A percentile compares a stretch with the other conserved stretches of the same genome.
These are phyloP conservation scores for Colletotrichum tanaceti DNA, from an alignment of 2,329 filamentous ascomycete species.

Conservation along the genomic window DNA sequence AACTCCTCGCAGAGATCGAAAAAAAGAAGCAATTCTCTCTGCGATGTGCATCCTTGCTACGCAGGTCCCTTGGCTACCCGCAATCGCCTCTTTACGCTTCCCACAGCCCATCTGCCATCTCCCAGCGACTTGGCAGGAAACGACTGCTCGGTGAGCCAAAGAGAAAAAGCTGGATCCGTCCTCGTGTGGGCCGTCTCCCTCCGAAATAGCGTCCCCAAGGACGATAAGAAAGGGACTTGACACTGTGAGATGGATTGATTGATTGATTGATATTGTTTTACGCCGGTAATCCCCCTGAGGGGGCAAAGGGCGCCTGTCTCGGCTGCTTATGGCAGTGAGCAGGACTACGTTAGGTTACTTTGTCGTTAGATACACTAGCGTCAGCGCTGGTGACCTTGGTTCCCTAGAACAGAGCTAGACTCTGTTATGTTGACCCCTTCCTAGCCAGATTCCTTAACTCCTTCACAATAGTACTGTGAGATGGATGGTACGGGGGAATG, in stretches of 20 bases:
- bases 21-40: not conserved
- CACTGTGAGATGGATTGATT: slow-evolving; percentile 1
- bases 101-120: not conserved
- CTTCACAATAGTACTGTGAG: too few species aligned
- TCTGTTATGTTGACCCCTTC: too few species aligned
- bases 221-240: not conserved
- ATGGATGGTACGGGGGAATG: slow-evolving; percentile 19
- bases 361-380: too few species aligned
- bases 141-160: slow-evolving; percentile 2
- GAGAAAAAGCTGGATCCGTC: not conserved
- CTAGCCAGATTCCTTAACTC: too few species aligned
- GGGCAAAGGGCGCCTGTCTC: too few species aligned
- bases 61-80: not conserved
- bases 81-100: slow-evolving; percentile 23
- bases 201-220: not conserved
- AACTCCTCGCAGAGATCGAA: slow-evolving; percentile 15
- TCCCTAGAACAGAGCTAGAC: too few species aligned
- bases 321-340: too few species aligned
- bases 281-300: too few species aligned
- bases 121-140: not conserved
- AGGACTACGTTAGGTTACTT: too few species aligned
- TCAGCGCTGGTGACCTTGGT: too few species aligned
- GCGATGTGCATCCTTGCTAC: not conserved
- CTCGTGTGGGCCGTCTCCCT: not conserved
- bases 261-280: too few species aligned